Conservation (phyloP, 495 filamentous ascomycete genomes). For the Haplographium delicatum region DNA sequence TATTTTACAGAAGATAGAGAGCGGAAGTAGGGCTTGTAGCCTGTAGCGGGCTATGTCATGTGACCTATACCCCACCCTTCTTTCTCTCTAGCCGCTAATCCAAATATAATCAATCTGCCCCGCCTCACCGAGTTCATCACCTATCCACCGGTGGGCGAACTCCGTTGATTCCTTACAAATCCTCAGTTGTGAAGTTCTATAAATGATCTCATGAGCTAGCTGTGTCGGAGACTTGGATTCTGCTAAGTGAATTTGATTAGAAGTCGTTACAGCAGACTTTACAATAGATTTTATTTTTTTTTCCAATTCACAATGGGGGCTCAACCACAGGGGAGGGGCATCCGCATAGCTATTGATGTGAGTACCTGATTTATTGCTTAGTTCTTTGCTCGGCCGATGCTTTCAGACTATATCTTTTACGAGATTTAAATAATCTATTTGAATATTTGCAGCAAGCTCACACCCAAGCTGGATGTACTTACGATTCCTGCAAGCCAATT, state of each 20-base stretch:
- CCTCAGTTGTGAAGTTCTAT: no score
- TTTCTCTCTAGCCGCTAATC: no score
- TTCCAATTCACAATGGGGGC: constrained; percentile 16
- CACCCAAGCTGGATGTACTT: background rate
- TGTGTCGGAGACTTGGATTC: no score
- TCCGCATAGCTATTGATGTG: constrained; percentile 55
- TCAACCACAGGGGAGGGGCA: constrained; percentile 28
- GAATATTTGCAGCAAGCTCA: background rate
- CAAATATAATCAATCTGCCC: no score
- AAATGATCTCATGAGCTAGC: no score
- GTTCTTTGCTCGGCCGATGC: background rate
- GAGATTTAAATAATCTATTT: background rate
- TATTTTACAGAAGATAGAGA: no score
- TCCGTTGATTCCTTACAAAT: no score
- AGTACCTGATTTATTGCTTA: constrained; percentile 11
- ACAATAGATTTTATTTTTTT: background rate
- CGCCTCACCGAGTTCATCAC: no score
- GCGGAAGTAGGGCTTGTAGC: no score
- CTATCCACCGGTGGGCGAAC: no score
- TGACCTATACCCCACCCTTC: no score
- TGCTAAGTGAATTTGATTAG: background rate
- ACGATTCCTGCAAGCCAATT: background rate
- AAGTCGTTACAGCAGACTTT: background rate
- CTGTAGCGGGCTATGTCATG: no score
- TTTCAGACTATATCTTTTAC: background rate